These are phyloP conservation scores for Syncephalastrum racemosum DNA, from an alignment of 371 early-diverging fungal species.

Conservation along the genomic window DNA sequence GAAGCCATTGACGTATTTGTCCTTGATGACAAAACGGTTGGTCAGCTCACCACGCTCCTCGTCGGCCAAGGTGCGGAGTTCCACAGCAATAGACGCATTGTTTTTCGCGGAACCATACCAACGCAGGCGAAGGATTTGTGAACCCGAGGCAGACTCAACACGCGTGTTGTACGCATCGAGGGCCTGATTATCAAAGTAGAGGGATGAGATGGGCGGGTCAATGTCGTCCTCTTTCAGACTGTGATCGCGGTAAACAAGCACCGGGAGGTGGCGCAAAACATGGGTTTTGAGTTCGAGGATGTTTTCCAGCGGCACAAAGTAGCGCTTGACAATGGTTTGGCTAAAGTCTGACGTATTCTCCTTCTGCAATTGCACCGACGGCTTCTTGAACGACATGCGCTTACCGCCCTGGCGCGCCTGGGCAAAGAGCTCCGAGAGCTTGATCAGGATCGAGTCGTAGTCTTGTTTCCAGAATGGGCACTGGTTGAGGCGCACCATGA, in stretches of 20 bases:
- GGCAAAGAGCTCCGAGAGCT: conserved; percentile 87
- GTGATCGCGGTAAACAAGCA: conserved; percentile 84
- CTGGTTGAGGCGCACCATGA: conserved; percentile 83
- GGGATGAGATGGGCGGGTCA: conserved; percentile 92
- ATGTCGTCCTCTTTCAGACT: conserved; percentile 63
- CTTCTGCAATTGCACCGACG: conserved; percentile 1
- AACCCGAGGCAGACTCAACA: conserved; percentile 89
- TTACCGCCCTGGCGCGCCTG: conserved; percentile 85
- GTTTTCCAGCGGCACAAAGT: conserved; percentile 98
- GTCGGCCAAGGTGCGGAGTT: conserved; percentile 97
- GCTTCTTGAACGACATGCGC: conserved; percentile 49
- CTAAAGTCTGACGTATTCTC: conserved; percentile 2
- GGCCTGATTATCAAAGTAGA: conserved; percentile 94
- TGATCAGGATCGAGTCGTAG: conserved; percentile 86
- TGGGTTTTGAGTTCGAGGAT: conserved; percentile 93
- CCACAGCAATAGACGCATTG: conserved; percentile 81
- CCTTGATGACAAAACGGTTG: conserved; percentile 93
- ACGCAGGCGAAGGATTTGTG: conserved; percentile 89
- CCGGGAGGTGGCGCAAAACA: conserved; percentile 95
- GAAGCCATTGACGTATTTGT: conserved; percentile 89
- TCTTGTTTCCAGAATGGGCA: conserved; percentile 91
- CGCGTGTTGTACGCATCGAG: conserved; percentile 93
- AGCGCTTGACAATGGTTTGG: conserved; percentile 61
- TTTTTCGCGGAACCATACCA: conserved; percentile 85
- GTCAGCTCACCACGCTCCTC: conserved; percentile 98